Conservation (phyloP, 208 protist species). For the Acanthamoeba culbertsoni region DNA sequence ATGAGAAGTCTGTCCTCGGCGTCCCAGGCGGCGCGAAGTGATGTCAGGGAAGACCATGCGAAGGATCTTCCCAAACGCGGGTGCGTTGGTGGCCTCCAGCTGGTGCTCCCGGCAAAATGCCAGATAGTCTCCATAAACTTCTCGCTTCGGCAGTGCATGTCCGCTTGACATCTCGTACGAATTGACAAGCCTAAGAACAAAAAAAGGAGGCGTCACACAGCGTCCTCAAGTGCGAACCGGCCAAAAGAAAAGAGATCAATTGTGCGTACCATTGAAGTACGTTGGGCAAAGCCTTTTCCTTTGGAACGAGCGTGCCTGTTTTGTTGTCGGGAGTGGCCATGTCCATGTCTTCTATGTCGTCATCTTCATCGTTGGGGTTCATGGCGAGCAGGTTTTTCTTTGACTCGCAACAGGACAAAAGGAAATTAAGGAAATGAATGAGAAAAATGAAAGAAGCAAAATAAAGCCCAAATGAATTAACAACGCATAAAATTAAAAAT, state of each 20-base stretch:
- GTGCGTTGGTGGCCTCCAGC: conserved; percentile 28
- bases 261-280: conserved; percentile 37
- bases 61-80: conserved; percentile 56
- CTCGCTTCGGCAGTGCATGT: not conserved
- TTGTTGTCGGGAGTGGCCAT: not conserved
- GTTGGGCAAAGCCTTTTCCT: conserved; percentile 24
- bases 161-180: not conserved
- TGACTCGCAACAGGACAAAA: too few relatives aligned
- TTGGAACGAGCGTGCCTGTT: not conserved
- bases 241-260: too few relatives aligned
- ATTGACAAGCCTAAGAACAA: not conserved
- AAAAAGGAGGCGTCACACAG: not conserved
- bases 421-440: too few relatives aligned
- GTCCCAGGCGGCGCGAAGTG: not conserved
- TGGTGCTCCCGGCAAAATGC: not conserved
- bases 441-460: too few relatives aligned
- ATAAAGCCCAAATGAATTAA: too few relatives aligned
- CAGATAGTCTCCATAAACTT: not conserved
- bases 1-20: not conserved
- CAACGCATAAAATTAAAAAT: too few relatives aligned
- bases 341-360: not conserved
- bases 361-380: not conserved
- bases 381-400: too few relatives aligned
- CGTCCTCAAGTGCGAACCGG: not conserved
- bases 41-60: conserved; percentile 30